Percentiles rank a stretch among this genome's conserved stretches.
phyloP scores from a whole-genome alignment of 176 grass and related monocot species.

The Guadua angustifolia region DNA sequence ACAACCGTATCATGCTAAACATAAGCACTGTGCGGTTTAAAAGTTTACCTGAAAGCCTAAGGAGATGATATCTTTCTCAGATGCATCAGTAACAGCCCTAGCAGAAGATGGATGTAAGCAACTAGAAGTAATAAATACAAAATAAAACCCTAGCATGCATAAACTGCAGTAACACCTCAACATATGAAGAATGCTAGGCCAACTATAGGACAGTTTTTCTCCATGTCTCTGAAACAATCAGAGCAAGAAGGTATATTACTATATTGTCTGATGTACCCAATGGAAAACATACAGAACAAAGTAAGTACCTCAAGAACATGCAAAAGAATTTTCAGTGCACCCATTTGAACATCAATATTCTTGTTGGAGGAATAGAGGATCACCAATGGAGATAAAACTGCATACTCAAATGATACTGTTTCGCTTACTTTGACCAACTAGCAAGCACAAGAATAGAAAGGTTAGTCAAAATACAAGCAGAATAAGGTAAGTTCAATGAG shows the following conservation, averaged over 20 bases:
- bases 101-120: constrained; percentile 45
- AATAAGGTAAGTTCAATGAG: constrained; percentile 18
- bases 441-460: constrained; percentile 42
- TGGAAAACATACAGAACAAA: constrained; percentile 34
- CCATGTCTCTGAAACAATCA: constrained; percentile 83
- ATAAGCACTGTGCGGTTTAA: constrained; percentile 19
- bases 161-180: constrained; percentile 69
- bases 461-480: constrained; percentile 39
- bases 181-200: constrained; percentile 88
- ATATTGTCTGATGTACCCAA: constrained; percentile 39
- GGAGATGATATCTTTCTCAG: constrained; percentile 87
- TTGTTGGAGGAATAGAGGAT: constrained; percentile 86
- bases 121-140: constrained; percentile 36
- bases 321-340: constrained; percentile 89
- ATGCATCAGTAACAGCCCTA: constrained; percentile 82
- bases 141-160: constrained; percentile 44
- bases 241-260: constrained; percentile 32
- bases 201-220: constrained; percentile 88
- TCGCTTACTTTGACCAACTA: constrained; percentile 73
- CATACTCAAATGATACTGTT: constrained; percentile 87
- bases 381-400: constrained; percentile 81
- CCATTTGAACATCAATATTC: constrained; percentile 81
- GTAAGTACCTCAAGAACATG: constrained; percentile 94
- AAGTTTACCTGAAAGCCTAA: constrained; percentile 95
- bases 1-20: constrained; percentile 34